Evolutionary conservation across 2,329 filamentous ascomycete species (phyloP).

Genomic region (Cercospora beticola): DNA sequence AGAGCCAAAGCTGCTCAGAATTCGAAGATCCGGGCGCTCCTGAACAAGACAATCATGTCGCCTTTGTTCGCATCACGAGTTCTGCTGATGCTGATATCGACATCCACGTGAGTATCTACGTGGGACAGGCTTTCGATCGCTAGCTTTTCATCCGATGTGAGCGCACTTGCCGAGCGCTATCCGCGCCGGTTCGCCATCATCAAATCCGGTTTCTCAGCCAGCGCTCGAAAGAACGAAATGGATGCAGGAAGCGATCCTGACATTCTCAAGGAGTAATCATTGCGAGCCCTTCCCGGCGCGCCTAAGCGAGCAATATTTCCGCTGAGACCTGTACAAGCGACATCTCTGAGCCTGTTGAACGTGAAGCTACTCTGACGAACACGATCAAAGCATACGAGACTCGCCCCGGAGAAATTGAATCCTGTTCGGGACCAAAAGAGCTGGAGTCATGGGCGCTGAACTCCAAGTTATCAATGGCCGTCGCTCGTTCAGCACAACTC

Average conservation of each 20-base stretch:
- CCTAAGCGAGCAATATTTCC: neutral
- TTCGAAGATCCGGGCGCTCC: neutral
- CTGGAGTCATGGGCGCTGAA: neutral
- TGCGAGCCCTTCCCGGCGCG: neutral
- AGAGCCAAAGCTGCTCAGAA: neutral
- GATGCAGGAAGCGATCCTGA: neutral
- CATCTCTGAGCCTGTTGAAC: neutral
- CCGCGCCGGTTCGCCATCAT: neutral
- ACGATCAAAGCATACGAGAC: neutral
- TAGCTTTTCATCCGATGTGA: neutral
- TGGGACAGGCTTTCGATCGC: neutral
- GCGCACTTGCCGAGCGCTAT: neutral
- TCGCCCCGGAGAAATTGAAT: neutral
- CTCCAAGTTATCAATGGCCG: neutral
- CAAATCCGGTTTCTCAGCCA: neutral
- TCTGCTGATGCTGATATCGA: neutral
- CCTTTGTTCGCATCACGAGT: neutral
- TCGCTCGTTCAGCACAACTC: neutral
- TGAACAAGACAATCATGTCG: neutral
- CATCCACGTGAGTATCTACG: neutral
- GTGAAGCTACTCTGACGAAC: neutral
- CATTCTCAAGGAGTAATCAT: neutral
- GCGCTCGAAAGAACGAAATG: neutral
- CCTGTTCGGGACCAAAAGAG: neutral
- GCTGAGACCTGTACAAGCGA: neutral